Conservation (phyloP, 768 basidiomycete genomes). For the Russula virescens region DNA sequence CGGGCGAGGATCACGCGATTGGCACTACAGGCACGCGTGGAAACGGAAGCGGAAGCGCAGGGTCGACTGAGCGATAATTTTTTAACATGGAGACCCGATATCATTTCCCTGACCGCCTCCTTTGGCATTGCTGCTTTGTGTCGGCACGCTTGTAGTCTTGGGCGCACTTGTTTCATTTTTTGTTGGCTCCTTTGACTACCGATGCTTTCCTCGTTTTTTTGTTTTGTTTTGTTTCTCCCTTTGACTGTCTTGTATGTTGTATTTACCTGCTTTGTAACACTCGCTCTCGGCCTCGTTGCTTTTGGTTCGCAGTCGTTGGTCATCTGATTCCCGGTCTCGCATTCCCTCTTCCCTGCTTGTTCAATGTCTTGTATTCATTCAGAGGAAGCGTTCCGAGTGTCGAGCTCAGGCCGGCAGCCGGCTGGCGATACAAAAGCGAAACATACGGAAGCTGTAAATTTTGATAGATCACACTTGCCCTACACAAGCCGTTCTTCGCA, state of each 20-base stretch:
- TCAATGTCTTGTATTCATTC: conserved; percentile 10
- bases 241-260: background rate
- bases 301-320: background rate
- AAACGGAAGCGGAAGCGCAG: conserved; percentile 15
- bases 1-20: conserved; percentile 29
- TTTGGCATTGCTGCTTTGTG: background rate
- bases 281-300: background rate
- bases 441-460: too few relatives aligned
- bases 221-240: too few relatives aligned
- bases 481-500: too few relatives aligned
- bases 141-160: background rate
- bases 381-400: too few relatives aligned
- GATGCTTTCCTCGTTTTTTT: background rate
- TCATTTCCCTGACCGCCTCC: background rate
- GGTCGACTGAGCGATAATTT: conserved; percentile 17
- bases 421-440: too few relatives aligned
- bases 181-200: background rate
- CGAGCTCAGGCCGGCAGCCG: too few relatives aligned
- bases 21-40: conserved; percentile 24
- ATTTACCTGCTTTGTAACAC: conserved; percentile 5
- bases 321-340: conserved; percentile 2
- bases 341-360: background rate
- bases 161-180: conserved; percentile 1
- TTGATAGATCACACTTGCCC: too few relatives aligned
- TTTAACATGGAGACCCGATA: background rate